A percentile compares a stretch with the other conserved stretches of the same genome.
phyloP scores from a whole-genome alignment of 192 early-diverging fungal species.

The Backusella circina region DNA sequence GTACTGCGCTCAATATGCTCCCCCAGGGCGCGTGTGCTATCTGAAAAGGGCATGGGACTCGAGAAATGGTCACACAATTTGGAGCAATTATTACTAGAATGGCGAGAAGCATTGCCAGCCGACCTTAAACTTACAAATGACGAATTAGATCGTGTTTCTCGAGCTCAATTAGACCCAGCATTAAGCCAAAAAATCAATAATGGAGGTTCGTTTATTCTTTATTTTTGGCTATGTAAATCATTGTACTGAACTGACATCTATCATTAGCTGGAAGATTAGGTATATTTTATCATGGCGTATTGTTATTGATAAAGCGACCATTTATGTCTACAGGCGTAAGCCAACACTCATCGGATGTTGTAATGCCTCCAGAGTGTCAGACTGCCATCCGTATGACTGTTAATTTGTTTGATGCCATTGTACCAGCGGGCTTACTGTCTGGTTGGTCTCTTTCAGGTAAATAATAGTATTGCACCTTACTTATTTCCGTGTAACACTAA shows the following conservation, averaged over 20 bases:
- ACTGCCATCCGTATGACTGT: neutral
- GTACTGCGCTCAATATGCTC: conserved; percentile 27
- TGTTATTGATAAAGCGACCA: neutral
- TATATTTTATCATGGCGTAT: neutral
- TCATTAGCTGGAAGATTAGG: neutral
- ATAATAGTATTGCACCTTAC: neutral
- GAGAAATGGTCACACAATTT: conserved; percentile 10
- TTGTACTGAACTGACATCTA: neutral
- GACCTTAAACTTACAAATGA: conserved; percentile 10
- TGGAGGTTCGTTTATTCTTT: neutral
- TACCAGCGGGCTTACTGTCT: neutral
- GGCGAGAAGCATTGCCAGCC: conserved; percentile 16
- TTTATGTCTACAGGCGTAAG: conserved; percentile 1
- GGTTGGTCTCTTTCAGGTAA: conserved; percentile 8
- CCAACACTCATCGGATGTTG: neutral
- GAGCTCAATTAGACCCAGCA: neutral
- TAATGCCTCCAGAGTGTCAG: conserved; percentile 4
- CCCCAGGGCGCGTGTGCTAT: conserved; percentile 18
- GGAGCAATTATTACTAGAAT: conserved; percentile 13
- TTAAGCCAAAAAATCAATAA: conserved; percentile 7
- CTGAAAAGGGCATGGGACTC: conserved; percentile 2
- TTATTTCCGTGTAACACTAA: neutral
- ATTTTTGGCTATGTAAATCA: neutral
- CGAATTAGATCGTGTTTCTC: conserved; percentile 4
- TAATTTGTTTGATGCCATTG: neutral